phyloP scores from a whole-genome alignment of 192 early-diverging fungal genomes.

The Entomortierella parvispora region DNA sequence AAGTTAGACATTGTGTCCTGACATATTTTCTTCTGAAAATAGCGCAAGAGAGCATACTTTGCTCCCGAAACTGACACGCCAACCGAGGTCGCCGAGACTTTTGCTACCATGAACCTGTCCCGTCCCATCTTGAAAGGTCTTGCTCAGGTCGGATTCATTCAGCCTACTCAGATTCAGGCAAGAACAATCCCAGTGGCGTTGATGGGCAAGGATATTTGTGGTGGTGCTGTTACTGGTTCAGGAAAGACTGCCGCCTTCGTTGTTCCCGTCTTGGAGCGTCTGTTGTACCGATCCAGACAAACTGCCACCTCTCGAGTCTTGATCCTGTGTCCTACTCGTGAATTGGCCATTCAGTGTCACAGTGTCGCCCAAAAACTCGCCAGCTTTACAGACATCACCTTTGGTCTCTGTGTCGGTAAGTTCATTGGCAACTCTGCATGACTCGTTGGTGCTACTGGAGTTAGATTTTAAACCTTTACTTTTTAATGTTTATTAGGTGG shows the following conservation, averaged over 20 bases:
- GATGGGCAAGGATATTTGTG: constrained; percentile 97
- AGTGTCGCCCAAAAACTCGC: constrained; percentile 89
- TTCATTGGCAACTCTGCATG: no score
- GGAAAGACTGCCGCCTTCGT: constrained; percentile 99
- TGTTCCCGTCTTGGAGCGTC: constrained; percentile 94
- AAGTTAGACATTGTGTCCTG: background rate
- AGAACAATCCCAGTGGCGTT: constrained; percentile 93
- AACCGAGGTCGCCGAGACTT: constrained; percentile 73
- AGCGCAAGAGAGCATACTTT: constrained; percentile 74
- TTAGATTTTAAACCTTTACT: background rate
- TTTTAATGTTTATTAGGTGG: constrained; percentile 66
- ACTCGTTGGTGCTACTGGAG: background rate
- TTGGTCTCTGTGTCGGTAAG: constrained; percentile 83
- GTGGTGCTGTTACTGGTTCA: constrained; percentile 97
- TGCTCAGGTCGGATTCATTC: constrained; percentile 85
- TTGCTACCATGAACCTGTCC: constrained; percentile 92
- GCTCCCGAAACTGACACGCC: constrained; percentile 59
- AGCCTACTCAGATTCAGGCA: constrained; percentile 95
- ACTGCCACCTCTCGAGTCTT: constrained; percentile 84
- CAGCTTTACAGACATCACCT: constrained; percentile 87
- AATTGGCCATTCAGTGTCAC: constrained; percentile 97
- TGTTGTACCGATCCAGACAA: constrained; percentile 89
- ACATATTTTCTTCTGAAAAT: background rate
- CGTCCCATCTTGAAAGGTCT: constrained; percentile 95
- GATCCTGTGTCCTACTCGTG: constrained; percentile 96